Conservation (phyloP, 495 filamentous ascomycete genomes). For the Astrocystis sublimbata region DNA sequence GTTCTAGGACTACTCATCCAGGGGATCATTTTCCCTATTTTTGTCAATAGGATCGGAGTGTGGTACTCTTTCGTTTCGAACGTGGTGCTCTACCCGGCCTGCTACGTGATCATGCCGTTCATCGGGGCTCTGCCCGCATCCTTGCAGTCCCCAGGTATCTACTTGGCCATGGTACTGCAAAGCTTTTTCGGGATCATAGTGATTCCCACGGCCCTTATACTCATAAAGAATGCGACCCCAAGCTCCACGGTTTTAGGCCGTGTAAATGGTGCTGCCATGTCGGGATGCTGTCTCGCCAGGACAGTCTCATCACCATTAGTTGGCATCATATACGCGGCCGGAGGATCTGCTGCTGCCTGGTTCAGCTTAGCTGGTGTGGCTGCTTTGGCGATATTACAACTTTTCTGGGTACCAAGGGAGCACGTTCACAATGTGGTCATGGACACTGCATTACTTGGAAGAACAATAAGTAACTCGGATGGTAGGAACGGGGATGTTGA, state of each 20-base stretch:
- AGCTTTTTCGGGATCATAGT: slow-evolving; percentile 70
- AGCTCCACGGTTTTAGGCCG: slow-evolving; percentile 61
- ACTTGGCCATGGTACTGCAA: slow-evolving; percentile 61
- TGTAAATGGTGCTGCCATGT: slow-evolving; percentile 72
- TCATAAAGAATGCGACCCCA: slow-evolving; percentile 71
- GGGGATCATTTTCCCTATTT: slow-evolving; percentile 63
- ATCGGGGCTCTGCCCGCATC: slow-evolving; percentile 54
- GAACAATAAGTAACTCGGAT: slow-evolving; percentile 4
- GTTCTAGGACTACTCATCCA: slow-evolving; percentile 70
- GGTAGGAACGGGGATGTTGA: neutral
- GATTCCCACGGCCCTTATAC: slow-evolving; percentile 67
- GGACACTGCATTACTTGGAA: slow-evolving; percentile 3
- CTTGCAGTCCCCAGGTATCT: slow-evolving; percentile 60
- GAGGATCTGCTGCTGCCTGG: slow-evolving; percentile 65
- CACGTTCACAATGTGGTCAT: slow-evolving; percentile 22
- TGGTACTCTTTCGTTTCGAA: slow-evolving; percentile 66
- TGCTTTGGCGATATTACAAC: slow-evolving; percentile 60
- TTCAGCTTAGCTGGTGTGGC: slow-evolving; percentile 65
- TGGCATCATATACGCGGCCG: slow-evolving; percentile 64
- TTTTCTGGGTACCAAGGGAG: slow-evolving; percentile 54
- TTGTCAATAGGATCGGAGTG: slow-evolving; percentile 63
- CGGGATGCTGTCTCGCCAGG: slow-evolving; percentile 66
- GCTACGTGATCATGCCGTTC: slow-evolving; percentile 72
- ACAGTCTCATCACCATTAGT: slow-evolving; percentile 66
- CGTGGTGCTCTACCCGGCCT: slow-evolving; percentile 63